Percentiles rank a stretch among this genome's conserved stretches.
Evolutionary conservation across 2,329 filamentous ascomycete species (phyloP).

Genomic region (Sporothrix brasiliensis): DNA sequence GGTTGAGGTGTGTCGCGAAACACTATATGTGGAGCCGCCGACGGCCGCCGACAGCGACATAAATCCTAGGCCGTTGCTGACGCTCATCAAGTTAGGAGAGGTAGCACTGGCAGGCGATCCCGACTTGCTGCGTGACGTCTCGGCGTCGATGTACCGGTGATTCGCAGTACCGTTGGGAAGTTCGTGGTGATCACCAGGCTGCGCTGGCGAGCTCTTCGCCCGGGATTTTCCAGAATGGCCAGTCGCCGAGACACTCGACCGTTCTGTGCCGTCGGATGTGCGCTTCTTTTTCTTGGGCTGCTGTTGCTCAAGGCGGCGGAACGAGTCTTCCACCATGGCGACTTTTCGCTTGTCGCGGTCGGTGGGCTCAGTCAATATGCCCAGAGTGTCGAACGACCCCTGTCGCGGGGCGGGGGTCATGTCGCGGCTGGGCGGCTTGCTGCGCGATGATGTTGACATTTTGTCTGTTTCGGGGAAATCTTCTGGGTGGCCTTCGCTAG

Average conservation of each 20-base stretch:
- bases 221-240: slow-evolving; percentile 39
- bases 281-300: slow-evolving; percentile 65
- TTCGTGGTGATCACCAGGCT: slow-evolving; percentile 34
- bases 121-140: slow-evolving; percentile 58
- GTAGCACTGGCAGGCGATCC: slow-evolving; percentile 52
- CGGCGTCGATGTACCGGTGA: slow-evolving; percentile 56
- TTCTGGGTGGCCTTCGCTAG: slow-evolving; percentile 63
- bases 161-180: slow-evolving; percentile 44
- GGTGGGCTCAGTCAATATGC: slow-evolving; percentile 65
- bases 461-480: slow-evolving; percentile 58
- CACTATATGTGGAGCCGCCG: slow-evolving; percentile 39
- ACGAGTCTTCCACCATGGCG: slow-evolving; percentile 65
- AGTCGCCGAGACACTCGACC: slow-evolving; percentile 18
- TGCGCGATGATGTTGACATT: slow-evolving; percentile 57
- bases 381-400: slow-evolving; percentile 62
- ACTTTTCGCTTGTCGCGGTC: slow-evolving; percentile 70
- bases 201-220: slow-evolving; percentile 36
- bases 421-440: slow-evolving; percentile 69
- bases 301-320: slow-evolving; percentile 64
- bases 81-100: slow-evolving; percentile 45
- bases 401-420: slow-evolving; percentile 61
- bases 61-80: neutral
- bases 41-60: slow-evolving; percentile 38
- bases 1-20: slow-evolving; percentile 47
- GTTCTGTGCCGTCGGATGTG: slow-evolving; percentile 55